A percentile compares a stretch with the other conserved stretches of the same genome.
Evolutionary conservation across 148 eudicot species (phyloP).

Genomic region (Vaccinium macrocarpon): DNA sequence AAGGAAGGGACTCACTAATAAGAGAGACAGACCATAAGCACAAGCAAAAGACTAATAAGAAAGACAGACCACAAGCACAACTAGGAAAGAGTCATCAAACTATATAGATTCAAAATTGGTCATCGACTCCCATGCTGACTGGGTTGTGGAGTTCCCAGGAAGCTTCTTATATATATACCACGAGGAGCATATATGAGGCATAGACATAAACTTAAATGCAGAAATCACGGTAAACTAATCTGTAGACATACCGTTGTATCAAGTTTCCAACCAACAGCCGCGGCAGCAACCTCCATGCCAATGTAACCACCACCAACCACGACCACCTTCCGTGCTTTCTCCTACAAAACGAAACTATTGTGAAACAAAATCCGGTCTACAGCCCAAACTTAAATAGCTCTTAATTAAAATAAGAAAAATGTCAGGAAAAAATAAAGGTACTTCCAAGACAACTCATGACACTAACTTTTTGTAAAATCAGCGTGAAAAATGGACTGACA

Average conservation of each 20-base stretch:
- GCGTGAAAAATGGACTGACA: neutral
- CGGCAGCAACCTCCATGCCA: conserved; percentile 99
- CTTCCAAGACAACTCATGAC: conserved; percentile 1
- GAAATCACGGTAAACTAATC: neutral
- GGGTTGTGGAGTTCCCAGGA: neutral
- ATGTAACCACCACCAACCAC: conserved; percentile 98
- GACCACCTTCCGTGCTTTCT: conserved; percentile 73
- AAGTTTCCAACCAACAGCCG: conserved; percentile 89
- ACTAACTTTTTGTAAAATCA: neutral
- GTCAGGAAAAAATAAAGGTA: neutral
- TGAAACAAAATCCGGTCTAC: neutral
- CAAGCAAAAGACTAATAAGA: neutral
- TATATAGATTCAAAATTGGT: neutral
- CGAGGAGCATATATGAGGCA: neutral
- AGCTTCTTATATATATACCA: neutral
- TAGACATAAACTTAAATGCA: neutral
- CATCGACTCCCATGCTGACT: neutral
- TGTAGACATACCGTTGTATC: conserved; percentile 79
- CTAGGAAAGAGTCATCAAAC: neutral
- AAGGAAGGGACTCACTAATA: neutral
- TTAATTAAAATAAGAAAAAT: neutral
- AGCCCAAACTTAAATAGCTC: neutral
- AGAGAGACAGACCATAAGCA: neutral
- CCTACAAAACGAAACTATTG: conserved; percentile 39
- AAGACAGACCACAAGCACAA: neutral